Evolutionary conservation across 2,329 filamentous ascomycete genomes (phyloP).

Genomic region (Chaetoscypha palmicola): DNA sequence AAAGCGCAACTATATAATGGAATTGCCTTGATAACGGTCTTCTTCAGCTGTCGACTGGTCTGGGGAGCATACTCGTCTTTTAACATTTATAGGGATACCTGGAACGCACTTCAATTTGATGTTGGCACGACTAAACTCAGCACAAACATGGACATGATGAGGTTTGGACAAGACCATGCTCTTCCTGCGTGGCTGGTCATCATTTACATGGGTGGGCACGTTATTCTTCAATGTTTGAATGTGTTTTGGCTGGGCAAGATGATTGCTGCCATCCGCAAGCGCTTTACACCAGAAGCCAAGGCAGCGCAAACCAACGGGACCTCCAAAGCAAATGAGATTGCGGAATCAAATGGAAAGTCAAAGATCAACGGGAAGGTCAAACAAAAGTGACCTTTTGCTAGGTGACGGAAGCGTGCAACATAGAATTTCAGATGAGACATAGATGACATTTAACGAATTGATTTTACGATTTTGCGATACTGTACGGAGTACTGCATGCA

Average conservation of each 20-base stretch:
- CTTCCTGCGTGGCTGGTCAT: constrained; percentile 61
- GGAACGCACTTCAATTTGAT: constrained; percentile 30
- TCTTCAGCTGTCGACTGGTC: constrained; percentile 69
- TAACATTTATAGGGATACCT: constrained; percentile 63
- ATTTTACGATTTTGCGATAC: too few species aligned
- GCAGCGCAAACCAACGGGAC: constrained; percentile 1
- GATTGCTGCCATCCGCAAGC: constrained; percentile 35
- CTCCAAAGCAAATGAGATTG: too few species aligned
- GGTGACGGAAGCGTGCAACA: too few species aligned
- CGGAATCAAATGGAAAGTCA: too few species aligned
- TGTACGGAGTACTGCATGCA: too few species aligned
- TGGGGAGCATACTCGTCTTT: constrained; percentile 68
- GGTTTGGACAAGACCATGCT: constrained; percentile 36
- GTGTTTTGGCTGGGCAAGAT: constrained; percentile 81
- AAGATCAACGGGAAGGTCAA: too few species aligned
- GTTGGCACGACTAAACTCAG: constrained; percentile 34
- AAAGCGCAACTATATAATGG: constrained; percentile 72
- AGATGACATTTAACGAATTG: too few species aligned
- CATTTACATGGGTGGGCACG: constrained; percentile 62
- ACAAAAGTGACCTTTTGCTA: too few species aligned
- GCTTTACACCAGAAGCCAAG: constrained; percentile 13
- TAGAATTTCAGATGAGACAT: too few species aligned
- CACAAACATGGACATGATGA: constrained; percentile 21
- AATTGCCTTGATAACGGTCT: constrained; percentile 59
- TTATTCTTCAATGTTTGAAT: constrained; percentile 67